phyloP scores from a whole-genome alignment of 108 stramenopile species.

The Nitzschia sp. region DNA sequence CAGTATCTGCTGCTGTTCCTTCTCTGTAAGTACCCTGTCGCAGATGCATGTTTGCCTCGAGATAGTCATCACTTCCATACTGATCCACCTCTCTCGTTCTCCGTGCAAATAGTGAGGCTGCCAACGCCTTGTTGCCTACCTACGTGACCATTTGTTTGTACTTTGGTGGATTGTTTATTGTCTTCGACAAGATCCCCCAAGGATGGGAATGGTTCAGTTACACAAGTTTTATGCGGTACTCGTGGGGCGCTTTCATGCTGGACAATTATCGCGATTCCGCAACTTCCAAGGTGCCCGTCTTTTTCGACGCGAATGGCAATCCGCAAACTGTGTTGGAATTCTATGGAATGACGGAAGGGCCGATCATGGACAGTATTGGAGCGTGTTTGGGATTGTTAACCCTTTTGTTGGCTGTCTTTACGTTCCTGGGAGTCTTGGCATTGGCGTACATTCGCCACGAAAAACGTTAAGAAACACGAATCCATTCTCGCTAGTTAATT shows the following conservation, averaged over 20 bases:
- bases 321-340: slow-evolving; percentile 19
- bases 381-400: slow-evolving; percentile 17
- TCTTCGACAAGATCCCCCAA: slow-evolving; percentile 17
- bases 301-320: slow-evolving; percentile 7
- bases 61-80: too few species aligned
- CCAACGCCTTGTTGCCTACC: slow-evolving; percentile 21
- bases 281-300: neutral
- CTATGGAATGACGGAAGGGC: slow-evolving; percentile 16
- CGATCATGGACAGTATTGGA: slow-evolving; percentile 17
- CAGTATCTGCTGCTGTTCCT: slow-evolving; percentile 23
- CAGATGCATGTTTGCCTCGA: too few species aligned
- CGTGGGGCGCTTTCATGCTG: slow-evolving; percentile 20
- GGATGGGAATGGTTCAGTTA: slow-evolving; percentile 27
- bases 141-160: slow-evolving; percentile 17
- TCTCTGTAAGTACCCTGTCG: slow-evolving; percentile 9
- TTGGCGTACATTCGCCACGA: slow-evolving; percentile 21
- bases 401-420: slow-evolving; percentile 1
- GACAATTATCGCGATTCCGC: slow-evolving; percentile 6
- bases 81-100: slow-evolving; percentile 8
- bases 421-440: slow-evolving; percentile 10
- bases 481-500: neutral
- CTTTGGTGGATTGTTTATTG: slow-evolving; percentile 24
- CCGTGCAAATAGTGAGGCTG: slow-evolving; percentile 10
- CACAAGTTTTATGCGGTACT: slow-evolving; percentile 10
- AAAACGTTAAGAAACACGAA: slow-evolving; percentile 20